These are phyloP conservation scores for Ustilago loliicola DNA, from an alignment of 1,284 basidiomycete species.

Conservation along the genomic window DNA sequence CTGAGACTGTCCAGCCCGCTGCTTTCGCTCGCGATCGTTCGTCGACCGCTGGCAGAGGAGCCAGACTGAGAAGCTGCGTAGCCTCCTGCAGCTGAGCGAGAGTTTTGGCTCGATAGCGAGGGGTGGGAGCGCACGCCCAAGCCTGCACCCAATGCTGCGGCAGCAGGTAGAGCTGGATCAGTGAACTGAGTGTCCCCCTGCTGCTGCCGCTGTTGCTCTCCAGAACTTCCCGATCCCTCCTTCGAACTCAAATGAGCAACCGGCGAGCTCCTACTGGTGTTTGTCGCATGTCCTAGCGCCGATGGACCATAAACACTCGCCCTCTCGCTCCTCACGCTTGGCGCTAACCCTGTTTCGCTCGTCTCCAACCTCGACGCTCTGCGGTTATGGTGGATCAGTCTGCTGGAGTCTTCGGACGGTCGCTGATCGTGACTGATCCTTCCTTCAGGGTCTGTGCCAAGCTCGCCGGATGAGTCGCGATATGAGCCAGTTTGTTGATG, in stretches of 20 bases:
- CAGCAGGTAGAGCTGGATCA: not conserved
- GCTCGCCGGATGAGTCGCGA: slow-evolving; percentile 31
- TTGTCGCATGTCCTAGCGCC: slow-evolving; percentile 28
- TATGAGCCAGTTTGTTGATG: slow-evolving; percentile 1
- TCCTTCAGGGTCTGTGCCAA: slow-evolving; percentile 23
- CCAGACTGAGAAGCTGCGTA: slow-evolving; percentile 49
- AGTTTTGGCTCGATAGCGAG: slow-evolving; percentile 36
- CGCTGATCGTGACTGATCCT: slow-evolving; percentile 22
- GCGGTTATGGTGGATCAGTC: slow-evolving; percentile 22
- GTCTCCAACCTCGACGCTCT: slow-evolving; percentile 23
- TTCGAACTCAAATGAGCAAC: slow-evolving; percentile 26
- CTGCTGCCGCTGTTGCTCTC: slow-evolving; percentile 19
- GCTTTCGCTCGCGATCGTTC: slow-evolving; percentile 27
- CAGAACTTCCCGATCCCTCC: slow-evolving; percentile 40
- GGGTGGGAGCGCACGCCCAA: slow-evolving; percentile 16
- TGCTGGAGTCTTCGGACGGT: slow-evolving; percentile 35
- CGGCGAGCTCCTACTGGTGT: slow-evolving; percentile 31
- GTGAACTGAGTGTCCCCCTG: not conserved
- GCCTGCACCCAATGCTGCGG: slow-evolving; percentile 1
- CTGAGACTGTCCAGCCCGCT: slow-evolving; percentile 50
- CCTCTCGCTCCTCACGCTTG: slow-evolving; percentile 47
- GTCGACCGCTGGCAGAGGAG: slow-evolving; percentile 35
- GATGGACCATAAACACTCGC: slow-evolving; percentile 51
- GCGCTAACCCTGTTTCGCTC: slow-evolving; percentile 36
- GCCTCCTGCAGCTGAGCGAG: slow-evolving; percentile 25